Percentiles rank a stretch among this genome's conserved stretches.
Evolutionary conservation across 164 flowering plant species (phyloP).

Genomic region (Amborella trichopoda): DNA sequence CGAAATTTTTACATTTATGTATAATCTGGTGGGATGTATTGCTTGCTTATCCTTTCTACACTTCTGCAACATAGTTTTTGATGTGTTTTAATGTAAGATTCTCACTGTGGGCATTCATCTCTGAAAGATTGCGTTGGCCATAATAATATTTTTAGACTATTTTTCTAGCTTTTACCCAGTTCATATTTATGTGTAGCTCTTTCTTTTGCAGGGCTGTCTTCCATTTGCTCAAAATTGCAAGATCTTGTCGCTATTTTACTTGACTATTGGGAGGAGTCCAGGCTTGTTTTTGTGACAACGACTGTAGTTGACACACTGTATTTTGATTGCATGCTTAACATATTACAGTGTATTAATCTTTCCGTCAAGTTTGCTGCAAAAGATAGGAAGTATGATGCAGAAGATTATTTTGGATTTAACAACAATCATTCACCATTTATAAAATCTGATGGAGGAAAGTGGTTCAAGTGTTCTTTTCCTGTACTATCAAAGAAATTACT

Average conservation of each 20-base stretch:
- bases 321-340: constrained; percentile 50
- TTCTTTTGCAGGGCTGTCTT: constrained; percentile 25
- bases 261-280: constrained; percentile 54
- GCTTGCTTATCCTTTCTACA: no score
- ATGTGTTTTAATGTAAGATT: constrained; percentile 1
- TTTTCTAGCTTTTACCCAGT: neutral
- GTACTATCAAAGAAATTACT: constrained; percentile 38
- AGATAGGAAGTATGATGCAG: neutral
- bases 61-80: no score
- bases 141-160: no score
- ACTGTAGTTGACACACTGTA: constrained; percentile 37
- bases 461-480: constrained; percentile 22
- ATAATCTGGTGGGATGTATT: no score
- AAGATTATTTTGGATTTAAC: neutral
- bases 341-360: constrained; percentile 60
- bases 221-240: constrained; percentile 26
- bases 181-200: neutral
- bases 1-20: no score
- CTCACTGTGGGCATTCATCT: neutral
- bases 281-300: constrained; percentile 22
- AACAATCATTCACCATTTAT: neutral
- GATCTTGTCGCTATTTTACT: constrained; percentile 58
- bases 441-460: constrained; percentile 6
- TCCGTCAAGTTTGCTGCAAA: constrained; percentile 17
- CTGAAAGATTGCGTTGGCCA: no score